Evolutionary conservation across 768 basidiomycete species (phyloP).

Genomic region (Paxillus involutus): DNA sequence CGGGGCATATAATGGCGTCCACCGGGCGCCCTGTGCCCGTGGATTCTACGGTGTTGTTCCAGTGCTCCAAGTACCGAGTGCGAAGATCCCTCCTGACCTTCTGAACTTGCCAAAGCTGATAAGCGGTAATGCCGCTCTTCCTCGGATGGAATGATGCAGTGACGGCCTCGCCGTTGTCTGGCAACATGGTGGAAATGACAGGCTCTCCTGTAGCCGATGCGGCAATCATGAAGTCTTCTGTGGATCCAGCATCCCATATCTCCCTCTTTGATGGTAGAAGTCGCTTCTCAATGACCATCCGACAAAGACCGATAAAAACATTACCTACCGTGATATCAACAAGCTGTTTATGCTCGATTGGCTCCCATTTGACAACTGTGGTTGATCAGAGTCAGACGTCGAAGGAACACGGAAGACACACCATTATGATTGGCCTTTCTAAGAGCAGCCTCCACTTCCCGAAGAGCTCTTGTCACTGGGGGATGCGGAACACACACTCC

Average conservation of each 20-base stretch:
- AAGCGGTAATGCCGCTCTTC: conserved; percentile 42
- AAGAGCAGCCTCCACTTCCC: conserved; percentile 55
- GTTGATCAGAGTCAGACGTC: not conserved
- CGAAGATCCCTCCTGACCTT: conserved; percentile 46
- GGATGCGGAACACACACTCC: conserved; percentile 60
- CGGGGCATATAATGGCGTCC: conserved; percentile 72
- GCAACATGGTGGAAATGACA: conserved; percentile 47
- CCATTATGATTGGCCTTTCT: conserved; percentile 64
- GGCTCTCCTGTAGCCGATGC: conserved; percentile 53
- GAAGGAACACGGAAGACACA: conserved; percentile 23
- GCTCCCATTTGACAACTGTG: conserved; percentile 70
- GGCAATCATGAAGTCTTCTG: conserved; percentile 43
- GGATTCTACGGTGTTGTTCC: conserved; percentile 48
- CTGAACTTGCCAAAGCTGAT: conserved; percentile 68
- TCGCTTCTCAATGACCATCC: not conserved
- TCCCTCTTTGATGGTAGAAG: conserved; percentile 24
- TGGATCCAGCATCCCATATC: conserved; percentile 48
- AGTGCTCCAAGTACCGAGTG: conserved; percentile 58
- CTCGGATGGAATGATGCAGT: conserved; percentile 27
- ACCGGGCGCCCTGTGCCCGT: conserved; percentile 74
- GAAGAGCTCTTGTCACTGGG: conserved; percentile 60
- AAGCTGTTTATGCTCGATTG: conserved; percentile 52
- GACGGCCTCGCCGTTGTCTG: conserved; percentile 24
- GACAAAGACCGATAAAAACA: conserved; percentile 3
- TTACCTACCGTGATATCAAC: conserved; percentile 38